phyloP scores from a whole-genome alignment of 805 yeast species.

The Millerozyma acaciae region DNA sequence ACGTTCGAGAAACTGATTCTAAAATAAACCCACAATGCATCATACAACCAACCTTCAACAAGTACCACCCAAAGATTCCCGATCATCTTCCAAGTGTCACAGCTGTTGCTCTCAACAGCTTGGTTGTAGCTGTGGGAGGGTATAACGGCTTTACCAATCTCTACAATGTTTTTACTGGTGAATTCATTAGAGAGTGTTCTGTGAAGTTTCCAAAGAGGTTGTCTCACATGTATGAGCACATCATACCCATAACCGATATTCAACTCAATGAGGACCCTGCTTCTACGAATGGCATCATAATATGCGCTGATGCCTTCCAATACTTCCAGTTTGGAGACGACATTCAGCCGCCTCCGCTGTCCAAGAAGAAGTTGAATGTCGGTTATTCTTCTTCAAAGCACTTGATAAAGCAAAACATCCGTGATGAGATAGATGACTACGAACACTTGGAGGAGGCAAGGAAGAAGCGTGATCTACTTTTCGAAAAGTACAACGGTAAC shows the following conservation, averaged over 20 bases:
- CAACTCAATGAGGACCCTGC: slow-evolving; percentile 20
- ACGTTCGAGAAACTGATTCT: slow-evolving; percentile 29
- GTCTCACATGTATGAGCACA: slow-evolving; percentile 16
- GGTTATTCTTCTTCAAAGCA: slow-evolving; percentile 20
- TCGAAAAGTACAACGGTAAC: slow-evolving; percentile 47
- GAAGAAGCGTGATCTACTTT: slow-evolving; percentile 20
- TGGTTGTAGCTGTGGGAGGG: slow-evolving; percentile 37
- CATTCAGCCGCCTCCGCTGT: slow-evolving; percentile 6
- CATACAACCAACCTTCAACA: slow-evolving; percentile 8
- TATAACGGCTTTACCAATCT: slow-evolving; percentile 40
- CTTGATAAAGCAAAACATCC: slow-evolving; percentile 19
- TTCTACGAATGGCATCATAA: slow-evolving; percentile 34
- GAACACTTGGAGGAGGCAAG: slow-evolving; percentile 23
- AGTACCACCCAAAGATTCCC: slow-evolving; percentile 5
- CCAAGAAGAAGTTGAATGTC: slow-evolving; percentile 14
- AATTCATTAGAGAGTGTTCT: slow-evolving; percentile 30
- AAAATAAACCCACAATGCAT: slow-evolving; percentile 11
- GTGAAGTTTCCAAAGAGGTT: slow-evolving; percentile 26
- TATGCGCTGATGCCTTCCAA: slow-evolving; percentile 41
- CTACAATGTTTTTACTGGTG: slow-evolving; percentile 43
- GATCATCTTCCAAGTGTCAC: slow-evolving; percentile 13
- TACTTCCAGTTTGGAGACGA: slow-evolving; percentile 45
- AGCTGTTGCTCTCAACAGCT: slow-evolving; percentile 30
- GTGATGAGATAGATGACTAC: slow-evolving; percentile 36
- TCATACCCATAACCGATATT: slow-evolving; percentile 25